Percentiles rank a stretch among this genome's conserved stretches.
Conservation (phyloP, 106 monocot genomes). For the Apostasia shenzhenica region DNA sequence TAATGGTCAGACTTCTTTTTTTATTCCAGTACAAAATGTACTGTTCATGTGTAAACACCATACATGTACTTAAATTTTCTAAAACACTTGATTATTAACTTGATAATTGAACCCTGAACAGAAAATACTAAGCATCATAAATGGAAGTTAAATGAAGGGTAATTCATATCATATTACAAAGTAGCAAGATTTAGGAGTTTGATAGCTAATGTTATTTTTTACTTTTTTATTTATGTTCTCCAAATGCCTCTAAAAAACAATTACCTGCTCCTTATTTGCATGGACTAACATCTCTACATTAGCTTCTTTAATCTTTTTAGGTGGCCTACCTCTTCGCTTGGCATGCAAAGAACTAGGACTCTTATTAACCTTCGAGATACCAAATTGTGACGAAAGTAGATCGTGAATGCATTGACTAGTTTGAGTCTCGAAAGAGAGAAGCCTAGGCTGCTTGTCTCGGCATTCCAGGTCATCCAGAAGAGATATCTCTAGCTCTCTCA, state of each 20-base stretch:
- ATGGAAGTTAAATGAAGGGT: no score
- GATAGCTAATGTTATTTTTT: no score
- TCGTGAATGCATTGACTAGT: slow-evolving; percentile 29
- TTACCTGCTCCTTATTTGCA: slow-evolving; percentile 38
- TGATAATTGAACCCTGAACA: no score
- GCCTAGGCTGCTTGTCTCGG: slow-evolving; percentile 27
- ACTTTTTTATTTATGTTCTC: no score
- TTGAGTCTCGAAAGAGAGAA: slow-evolving; percentile 31
- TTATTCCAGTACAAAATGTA: no score
- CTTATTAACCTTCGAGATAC: slow-evolving; percentile 18
- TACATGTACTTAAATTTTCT: no score
- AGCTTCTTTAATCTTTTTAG: slow-evolving; percentile 33
- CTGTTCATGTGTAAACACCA: no score
- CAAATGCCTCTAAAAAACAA: neutral
- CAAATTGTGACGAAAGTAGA: slow-evolving; percentile 20
- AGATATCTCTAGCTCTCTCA: slow-evolving; percentile 15
- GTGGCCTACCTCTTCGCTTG: slow-evolving; percentile 42
- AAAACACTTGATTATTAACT: no score
- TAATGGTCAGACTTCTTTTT: no score
- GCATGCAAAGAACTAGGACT: slow-evolving; percentile 12
- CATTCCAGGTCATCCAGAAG: slow-evolving; percentile 12
- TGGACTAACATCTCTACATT: slow-evolving; percentile 12
- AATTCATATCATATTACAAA: no score
- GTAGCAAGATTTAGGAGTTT: no score
- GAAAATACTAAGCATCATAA: no score